phyloP scores from a whole-genome alignment of 805 yeast genomes.

The Nakazawaea wyomingensis region DNA sequence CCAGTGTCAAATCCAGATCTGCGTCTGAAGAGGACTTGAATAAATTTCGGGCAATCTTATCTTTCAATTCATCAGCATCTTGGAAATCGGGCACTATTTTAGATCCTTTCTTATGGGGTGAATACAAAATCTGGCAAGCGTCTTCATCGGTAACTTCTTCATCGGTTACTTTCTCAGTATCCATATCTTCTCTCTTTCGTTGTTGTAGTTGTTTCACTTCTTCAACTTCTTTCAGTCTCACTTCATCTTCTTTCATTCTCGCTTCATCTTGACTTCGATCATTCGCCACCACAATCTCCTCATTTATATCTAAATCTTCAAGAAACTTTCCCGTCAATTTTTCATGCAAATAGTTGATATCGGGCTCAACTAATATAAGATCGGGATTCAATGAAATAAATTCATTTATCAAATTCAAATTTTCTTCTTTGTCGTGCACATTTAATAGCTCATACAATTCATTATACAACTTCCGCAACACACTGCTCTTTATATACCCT shows the following conservation, averaged over 20 bases:
- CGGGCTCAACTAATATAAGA: background rate
- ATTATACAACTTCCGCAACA: background rate
- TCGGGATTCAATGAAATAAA: conserved; percentile 1
- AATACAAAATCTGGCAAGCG: conserved; percentile 8
- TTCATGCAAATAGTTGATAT: conserved; percentile 7
- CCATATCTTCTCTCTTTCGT: background rate
- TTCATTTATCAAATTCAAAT: background rate
- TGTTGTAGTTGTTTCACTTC: too few relatives aligned
- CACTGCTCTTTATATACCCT: background rate
- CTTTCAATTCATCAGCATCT: background rate
- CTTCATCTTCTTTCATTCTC: too few relatives aligned
- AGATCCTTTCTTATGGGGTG: conserved; percentile 8
- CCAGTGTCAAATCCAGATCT: background rate
- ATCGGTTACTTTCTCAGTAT: background rate
- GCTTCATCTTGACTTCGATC: background rate
- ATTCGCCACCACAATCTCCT: background rate
- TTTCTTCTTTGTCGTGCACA: background rate
- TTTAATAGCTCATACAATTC: background rate
- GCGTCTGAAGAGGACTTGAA: background rate
- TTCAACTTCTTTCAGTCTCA: background rate
- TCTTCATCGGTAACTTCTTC: conserved; percentile 1
- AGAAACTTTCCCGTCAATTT: background rate
- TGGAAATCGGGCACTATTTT: conserved; percentile 3
- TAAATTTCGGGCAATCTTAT: background rate
- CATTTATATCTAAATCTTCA: background rate